A percentile compares a stretch with the other conserved stretches of the same genome.
Evolutionary conservation across 805 yeast genomes (phyloP).

Genomic region (Candida sonorensis): DNA sequence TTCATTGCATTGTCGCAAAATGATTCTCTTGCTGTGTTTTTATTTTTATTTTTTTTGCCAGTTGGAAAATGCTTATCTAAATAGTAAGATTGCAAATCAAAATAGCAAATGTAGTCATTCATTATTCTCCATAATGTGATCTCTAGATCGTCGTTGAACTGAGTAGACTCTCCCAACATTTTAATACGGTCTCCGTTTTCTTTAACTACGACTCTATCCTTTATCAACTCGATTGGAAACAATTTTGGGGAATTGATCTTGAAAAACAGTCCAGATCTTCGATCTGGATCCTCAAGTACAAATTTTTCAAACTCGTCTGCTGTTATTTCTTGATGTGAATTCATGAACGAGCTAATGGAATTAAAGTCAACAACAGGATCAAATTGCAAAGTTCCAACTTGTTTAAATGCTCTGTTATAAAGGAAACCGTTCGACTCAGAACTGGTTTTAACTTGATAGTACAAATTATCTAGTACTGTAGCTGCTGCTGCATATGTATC

Average conservation of each 20-base stretch:
- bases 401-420: conserved; percentile 29
- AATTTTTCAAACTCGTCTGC: conserved; percentile 14
- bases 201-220: conserved; percentile 21
- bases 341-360: conserved; percentile 16
- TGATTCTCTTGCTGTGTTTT: conserved; percentile 5
- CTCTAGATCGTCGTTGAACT: conserved; percentile 17
- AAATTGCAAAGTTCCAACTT: conserved; percentile 48
- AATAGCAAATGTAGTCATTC: conserved; percentile 27
- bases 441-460: conserved; percentile 40
- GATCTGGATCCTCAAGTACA: conserved; percentile 17
- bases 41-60: conserved; percentile 7
- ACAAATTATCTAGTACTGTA: conserved; percentile 31
- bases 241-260: conserved; percentile 28
- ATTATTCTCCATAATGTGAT: conserved; percentile 24
- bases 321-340: conserved; percentile 14
- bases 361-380: conserved; percentile 40
- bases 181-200: conserved; percentile 26
- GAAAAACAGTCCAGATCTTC: conserved; percentile 23
- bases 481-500: conserved; percentile 49
- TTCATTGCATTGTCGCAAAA: conserved; percentile 22
- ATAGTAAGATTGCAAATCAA: conserved; percentile 21
- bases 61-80: conserved; percentile 19
- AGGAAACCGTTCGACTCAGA: conserved; percentile 44
- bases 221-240: conserved; percentile 25
- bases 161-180: conserved; percentile 19